A percentile compares a stretch with the other conserved stretches of the same genome.
Conservation (phyloP, 345 rosid genomes). For the Hypericum perforatum region DNA sequence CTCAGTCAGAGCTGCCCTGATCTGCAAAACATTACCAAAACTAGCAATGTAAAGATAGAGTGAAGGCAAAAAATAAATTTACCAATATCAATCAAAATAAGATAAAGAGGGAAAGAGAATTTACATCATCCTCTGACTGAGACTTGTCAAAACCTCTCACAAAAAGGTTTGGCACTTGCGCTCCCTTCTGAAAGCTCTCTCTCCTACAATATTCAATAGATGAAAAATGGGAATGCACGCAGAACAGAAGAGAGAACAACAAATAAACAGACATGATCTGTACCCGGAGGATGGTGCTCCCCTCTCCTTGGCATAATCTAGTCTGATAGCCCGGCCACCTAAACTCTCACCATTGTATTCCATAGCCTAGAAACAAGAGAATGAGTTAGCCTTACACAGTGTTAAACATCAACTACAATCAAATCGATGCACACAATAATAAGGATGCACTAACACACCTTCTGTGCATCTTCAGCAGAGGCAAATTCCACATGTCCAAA, state of each 20-base stretch:
- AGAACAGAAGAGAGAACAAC: too few species aligned
- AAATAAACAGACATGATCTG: too few species aligned
- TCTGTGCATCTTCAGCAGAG: slow-evolving; percentile 55
- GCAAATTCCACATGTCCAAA: slow-evolving; percentile 83
- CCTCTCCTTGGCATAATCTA: slow-evolving; percentile 67
- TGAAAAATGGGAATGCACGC: not conserved
- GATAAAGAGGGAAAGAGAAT: not conserved
- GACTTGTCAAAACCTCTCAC: slow-evolving; percentile 58
- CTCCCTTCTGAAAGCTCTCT: slow-evolving; percentile 43
- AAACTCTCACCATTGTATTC: slow-evolving; percentile 42
- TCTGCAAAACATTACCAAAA: slow-evolving; percentile 21
- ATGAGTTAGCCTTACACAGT: too few species aligned
- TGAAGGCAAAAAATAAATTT: not conserved
- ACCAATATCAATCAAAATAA: not conserved
- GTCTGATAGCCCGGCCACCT: slow-evolving; percentile 42
- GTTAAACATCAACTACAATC: not conserved
- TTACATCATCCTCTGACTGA: slow-evolving; percentile 46
- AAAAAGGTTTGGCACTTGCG: slow-evolving; percentile 29
- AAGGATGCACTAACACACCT: slow-evolving; percentile 23
- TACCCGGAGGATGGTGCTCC: slow-evolving; percentile 74
- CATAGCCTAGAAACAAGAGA: slow-evolving; percentile 37
- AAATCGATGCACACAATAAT: too few species aligned
- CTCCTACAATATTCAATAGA: slow-evolving; percentile 26
- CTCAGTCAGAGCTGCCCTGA: slow-evolving; percentile 35
- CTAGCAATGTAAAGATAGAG: not conserved